Evolutionary conservation across 164 flowering plant genomes (phyloP), one percentile per base, ranked within the genome.

Genomic region (Warburgia ugandensis): DNA sequence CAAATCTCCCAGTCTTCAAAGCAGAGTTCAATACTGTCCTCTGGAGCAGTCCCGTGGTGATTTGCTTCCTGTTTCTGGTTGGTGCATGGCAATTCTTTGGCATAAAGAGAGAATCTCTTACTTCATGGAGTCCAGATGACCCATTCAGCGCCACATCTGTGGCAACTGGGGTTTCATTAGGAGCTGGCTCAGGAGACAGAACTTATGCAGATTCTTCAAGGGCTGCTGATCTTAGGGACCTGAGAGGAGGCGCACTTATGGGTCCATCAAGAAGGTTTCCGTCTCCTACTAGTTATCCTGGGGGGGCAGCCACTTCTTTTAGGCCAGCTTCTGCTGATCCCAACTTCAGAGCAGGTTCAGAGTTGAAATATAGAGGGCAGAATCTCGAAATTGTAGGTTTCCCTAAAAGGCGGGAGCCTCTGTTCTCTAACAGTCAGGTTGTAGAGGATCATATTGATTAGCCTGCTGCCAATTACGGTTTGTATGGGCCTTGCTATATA

Each of bases 51-150:
- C 99, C 97, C 20, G 87, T 88, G 49, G 45, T 92, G 62, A 67
- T 88, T 50, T 92, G 86, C 72, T 48, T 88, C 16, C 68, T 92
- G 36, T 88, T 92, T 63, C 67, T 86, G 27, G 73, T 86, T 55
- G 95, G 73, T 32, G 89, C 86, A 6, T 92, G 91, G 91, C 87
- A 82, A 22, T 86, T 88, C 55, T 82, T 92, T 40, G 87, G 95
- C 5, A 84, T 88, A 73, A 92, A 86, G 71, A 92, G 80, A 68
- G 99, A 83, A 57, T 73, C 84, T 3, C 81, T 87, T 56, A 78
- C 85, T 16, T 74, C 80, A 25, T 92, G 99, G 99, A 87, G 87
- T 21, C 76, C 89, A 0, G 94, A 88, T 55, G 99, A 92, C 53
- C 91, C 96, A 21, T 84, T 88, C 30, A 70, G 44, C 53, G 74